These are phyloP conservation scores for Penicillium simplicissimum DNA, from an alignment of 495 filamentous ascomycete species.

Conservation along the genomic window DNA sequence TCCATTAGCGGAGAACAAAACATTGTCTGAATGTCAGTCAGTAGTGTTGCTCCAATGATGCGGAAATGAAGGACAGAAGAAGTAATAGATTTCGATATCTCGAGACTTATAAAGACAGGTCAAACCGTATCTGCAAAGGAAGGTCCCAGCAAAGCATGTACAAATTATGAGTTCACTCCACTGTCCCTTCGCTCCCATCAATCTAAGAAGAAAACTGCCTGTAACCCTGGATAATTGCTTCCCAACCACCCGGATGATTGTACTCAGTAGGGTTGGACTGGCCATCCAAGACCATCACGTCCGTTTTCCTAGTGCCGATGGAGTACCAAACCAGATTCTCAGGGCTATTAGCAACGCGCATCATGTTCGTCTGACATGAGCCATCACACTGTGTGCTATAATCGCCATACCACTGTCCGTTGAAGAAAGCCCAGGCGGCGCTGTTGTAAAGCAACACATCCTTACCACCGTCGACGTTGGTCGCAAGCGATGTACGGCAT, in stretches of 20 bases:
- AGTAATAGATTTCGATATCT: background rate
- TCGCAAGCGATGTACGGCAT: conserved; percentile 47
- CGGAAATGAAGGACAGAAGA: background rate
- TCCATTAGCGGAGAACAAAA: background rate
- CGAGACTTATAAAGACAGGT: background rate
- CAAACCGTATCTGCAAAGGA: background rate
- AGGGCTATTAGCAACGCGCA: conserved; percentile 34
- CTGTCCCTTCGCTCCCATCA: background rate
- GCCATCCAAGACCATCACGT: conserved; percentile 43
- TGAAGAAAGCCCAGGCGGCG: conserved; percentile 55
- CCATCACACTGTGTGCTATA: conserved; percentile 31
- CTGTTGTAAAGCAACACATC: conserved; percentile 57
- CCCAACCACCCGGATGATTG: conserved; percentile 57
- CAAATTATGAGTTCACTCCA: background rate
- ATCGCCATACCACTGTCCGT: conserved; percentile 34
- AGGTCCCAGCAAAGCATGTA: background rate
- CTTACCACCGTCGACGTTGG: conserved; percentile 40
- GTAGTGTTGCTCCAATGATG: background rate
- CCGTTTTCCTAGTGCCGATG: conserved; percentile 42
- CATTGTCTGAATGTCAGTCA: too few species aligned
- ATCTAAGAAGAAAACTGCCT: conserved; percentile 20
- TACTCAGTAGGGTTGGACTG: conserved; percentile 35
- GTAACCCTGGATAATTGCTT: conserved; percentile 54
- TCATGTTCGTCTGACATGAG: conserved; percentile 48
- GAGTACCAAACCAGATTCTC: conserved; percentile 42